Evolutionary conservation across 225 moss, liverwort and hornwort species (phyloP).

Genomic region (Marchantia paleacea): DNA sequence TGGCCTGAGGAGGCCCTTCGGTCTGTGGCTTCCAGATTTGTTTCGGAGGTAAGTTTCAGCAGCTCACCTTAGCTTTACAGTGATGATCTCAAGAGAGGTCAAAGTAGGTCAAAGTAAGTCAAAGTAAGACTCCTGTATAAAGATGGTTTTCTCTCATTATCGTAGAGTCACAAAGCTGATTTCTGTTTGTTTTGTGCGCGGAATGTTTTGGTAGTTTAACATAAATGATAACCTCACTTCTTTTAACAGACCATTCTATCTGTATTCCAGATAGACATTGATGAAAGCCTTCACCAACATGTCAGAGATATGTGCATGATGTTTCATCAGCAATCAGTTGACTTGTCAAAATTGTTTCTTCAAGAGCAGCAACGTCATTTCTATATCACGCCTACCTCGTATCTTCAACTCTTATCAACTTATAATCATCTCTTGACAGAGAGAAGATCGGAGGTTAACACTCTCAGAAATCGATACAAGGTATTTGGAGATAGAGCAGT

Average conservation of each 20-base stretch:
- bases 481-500: constrained; percentile 19
- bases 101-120: too few species aligned
- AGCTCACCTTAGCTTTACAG: too few species aligned
- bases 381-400: constrained; percentile 75
- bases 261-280: constrained; percentile 35
- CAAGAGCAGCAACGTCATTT: constrained; percentile 67
- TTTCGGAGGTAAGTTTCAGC: constrained; percentile 40
- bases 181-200: not conserved
- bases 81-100: not conserved
- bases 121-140: not conserved
- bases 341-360: constrained; percentile 43
- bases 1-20: constrained; percentile 73
- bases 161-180: not conserved
- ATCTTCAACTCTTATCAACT: constrained; percentile 61
- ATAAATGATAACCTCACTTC: too few species aligned
- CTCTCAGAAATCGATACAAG: constrained; percentile 53
- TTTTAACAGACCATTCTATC: not conserved
- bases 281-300: constrained; percentile 30
- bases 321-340: constrained; percentile 62
- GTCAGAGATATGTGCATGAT: constrained; percentile 67
- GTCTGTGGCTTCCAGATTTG: constrained; percentile 72
- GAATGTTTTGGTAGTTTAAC: not conserved
- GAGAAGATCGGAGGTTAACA: constrained; percentile 59
- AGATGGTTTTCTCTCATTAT: not conserved
- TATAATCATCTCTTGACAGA: constrained; percentile 61